Percentiles rank a stretch among this genome's conserved stretches.
phyloP scores from a whole-genome alignment of 1,284 basidiomycete genomes.

The Fistulina hepatica region DNA sequence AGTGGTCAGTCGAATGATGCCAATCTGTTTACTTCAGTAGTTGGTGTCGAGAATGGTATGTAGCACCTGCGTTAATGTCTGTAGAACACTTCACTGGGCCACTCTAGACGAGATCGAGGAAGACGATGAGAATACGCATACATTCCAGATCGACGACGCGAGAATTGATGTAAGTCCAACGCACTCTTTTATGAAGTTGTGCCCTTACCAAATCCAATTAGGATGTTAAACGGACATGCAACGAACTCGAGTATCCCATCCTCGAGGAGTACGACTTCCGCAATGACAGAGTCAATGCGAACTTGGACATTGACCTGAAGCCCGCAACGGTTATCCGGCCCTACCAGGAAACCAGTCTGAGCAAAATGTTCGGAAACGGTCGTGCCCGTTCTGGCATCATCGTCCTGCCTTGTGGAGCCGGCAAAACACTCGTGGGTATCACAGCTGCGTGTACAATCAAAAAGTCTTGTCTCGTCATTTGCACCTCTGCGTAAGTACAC shows the following conservation, averaged over 20 bases:
- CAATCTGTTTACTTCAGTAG: constrained; percentile 81
- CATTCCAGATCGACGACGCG: constrained; percentile 86
- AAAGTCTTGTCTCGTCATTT: constrained; percentile 96
- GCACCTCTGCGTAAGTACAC: constrained; percentile 80
- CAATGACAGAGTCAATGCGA: constrained; percentile 89
- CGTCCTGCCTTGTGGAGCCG: constrained; percentile 95
- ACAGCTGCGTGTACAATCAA: constrained; percentile 99
- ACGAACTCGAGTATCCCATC: constrained; percentile 92
- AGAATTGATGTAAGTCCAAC: constrained; percentile 70
- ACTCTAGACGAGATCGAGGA: constrained; percentile 85
- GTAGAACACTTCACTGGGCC: constrained; percentile 3
- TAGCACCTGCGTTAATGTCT: constrained; percentile 7
- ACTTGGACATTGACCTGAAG: constrained; percentile 94
- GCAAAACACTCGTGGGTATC: constrained; percentile 97
- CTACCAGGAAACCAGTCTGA: constrained; percentile 93
- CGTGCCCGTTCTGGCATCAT: constrained; percentile 97
- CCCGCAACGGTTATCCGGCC: constrained; percentile 92
- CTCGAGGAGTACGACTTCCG: constrained; percentile 97
- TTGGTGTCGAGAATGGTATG: constrained; percentile 82
- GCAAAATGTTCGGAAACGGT: constrained; percentile 98
- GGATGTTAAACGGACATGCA: constrained; percentile 90
- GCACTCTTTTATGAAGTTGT: constrained; percentile 4
- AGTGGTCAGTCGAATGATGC: constrained; percentile 39
- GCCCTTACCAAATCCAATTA: constrained; percentile 21
- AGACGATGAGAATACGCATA: constrained; percentile 90